These are phyloP conservation scores for Fusarium metavorans DNA, from an alignment of 2,329 filamentous ascomycete species.

Conservation along the genomic window DNA sequence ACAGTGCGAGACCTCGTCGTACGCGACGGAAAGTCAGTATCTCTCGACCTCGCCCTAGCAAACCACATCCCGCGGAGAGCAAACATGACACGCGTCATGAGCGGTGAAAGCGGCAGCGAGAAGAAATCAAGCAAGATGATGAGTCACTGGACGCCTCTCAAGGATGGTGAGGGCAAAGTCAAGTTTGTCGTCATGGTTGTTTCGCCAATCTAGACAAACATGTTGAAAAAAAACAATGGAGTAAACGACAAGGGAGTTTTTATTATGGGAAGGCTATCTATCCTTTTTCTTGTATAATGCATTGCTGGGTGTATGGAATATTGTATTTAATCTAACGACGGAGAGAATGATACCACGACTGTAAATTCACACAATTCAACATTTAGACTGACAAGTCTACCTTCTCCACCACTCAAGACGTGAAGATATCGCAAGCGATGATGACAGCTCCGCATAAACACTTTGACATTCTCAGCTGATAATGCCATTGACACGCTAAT, in stretches of 20 bases:
- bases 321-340: conserved; percentile 30
- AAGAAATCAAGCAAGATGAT: conserved; percentile 43
- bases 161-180: conserved; percentile 39
- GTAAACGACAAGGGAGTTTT: background rate
- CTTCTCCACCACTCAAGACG: background rate
- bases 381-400: background rate
- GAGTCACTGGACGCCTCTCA: conserved; percentile 47
- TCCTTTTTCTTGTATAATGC: conserved; percentile 11
- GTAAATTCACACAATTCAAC: conserved; percentile 8
- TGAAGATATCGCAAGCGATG: background rate
- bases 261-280: background rate
- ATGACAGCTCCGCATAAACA: background rate
- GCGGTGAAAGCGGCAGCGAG: conserved; percentile 17
- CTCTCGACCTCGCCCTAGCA: conserved; percentile 45
- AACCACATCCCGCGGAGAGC: conserved; percentile 45
- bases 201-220: conserved; percentile 24
- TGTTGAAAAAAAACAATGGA: background rate
- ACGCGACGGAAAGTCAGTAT: conserved; percentile 52
- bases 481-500: background rate
- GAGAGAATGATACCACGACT: conserved; percentile 38
- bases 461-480: no score
- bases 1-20: conserved; percentile 56
- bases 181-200: conserved; percentile 43
- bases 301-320: conserved; percentile 27
- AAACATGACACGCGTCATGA: conserved; percentile 33